Evolutionary conservation across 2,329 filamentous ascomycete genomes (phyloP), one percentile per base, ranked within the genome.

Genomic region (Cercospora sesami): DNA sequence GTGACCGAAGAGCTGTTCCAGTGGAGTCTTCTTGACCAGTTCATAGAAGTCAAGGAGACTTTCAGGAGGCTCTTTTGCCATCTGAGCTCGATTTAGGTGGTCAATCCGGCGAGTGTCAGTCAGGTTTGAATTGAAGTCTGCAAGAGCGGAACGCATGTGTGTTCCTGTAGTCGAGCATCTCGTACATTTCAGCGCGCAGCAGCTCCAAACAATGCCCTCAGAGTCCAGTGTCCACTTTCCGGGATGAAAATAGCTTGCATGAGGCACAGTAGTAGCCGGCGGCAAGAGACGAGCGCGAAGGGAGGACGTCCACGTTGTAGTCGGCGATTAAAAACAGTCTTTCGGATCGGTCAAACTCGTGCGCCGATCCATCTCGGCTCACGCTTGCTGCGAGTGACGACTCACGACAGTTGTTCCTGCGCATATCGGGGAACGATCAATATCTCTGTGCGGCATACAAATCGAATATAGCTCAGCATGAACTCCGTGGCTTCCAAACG

Each of bases 401-500:
- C 55, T 59, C 9, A 36, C 55, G 55, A 18, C 55, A 31, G 28
- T 31, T 59, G 28, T 59, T 58, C 28, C 28, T 2, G n/a, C 33
- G 33, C 5, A 4, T 36, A 36, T 16, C 16, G 5, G 33, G 33
- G 3, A 33, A 3, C 31, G 4, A 4, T 4, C 2, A 8, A 12
- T 12, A 33, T 26, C 14, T 36, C 28, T 33, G 3, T 30, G 28
- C 18, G 9, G 16, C 5, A 31, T n/a, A 33, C 4, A 18, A 2
- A 23, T 21, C 28, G 18, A 21, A 51, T 2, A 51, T 6, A 21
- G 9, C 12, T 26, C 39, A 63, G 26, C 18, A 79, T 79, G 75
- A 78, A 76, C 57, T 77, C 76, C 58, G 85, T 88, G 31, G 87
- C 87, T 55, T 85, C 87, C 48, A 89, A 89, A 74, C 93, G 95